phyloP scores from a whole-genome alignment of 2,329 filamentous ascomycete species.

The Colletotrichum sidae region DNA sequence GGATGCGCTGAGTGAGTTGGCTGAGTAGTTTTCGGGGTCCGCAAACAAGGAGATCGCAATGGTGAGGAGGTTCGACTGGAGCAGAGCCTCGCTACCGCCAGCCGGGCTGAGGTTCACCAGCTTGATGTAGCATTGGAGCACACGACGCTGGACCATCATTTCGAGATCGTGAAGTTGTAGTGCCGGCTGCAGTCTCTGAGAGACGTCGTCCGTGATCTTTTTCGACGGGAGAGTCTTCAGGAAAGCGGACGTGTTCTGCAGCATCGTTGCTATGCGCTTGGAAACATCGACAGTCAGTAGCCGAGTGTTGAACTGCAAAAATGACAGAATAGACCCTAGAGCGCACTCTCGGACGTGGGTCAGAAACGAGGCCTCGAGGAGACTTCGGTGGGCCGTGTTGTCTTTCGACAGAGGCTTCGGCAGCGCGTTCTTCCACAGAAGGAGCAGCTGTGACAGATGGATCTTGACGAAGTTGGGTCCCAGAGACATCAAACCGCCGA shows the following conservation, averaged over 20 bases:
- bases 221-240: conserved; percentile 85
- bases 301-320: conserved; percentile 92
- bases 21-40: conserved; percentile 88
- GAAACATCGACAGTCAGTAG: conserved; percentile 94
- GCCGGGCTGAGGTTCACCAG: conserved; percentile 89
- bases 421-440: conserved; percentile 97
- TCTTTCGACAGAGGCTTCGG: conserved; percentile 95
- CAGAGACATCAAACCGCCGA: conserved; percentile 95
- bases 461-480: conserved; percentile 99
- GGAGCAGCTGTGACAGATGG: conserved; percentile 90
- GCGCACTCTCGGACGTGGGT: conserved; percentile 96
- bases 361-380: conserved; percentile 91
- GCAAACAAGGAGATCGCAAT: conserved; percentile 92
- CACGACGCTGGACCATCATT: conserved; percentile 91
- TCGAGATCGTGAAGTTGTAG: conserved; percentile 91
- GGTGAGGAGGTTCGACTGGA: conserved; percentile 92
- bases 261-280: conserved; percentile 90
- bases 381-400: conserved; percentile 84
- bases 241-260: conserved; percentile 93
- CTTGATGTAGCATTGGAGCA: conserved; percentile 94
- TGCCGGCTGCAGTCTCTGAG: conserved; percentile 84
- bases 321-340: conserved; percentile 89
- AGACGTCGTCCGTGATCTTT: conserved; percentile 87
- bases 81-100: conserved; percentile 84
- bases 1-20: conserved; percentile 86